Base-by-base conservation (phyloP, 169 alveolate genomes). In the Perkinsus marinus region DNA sequence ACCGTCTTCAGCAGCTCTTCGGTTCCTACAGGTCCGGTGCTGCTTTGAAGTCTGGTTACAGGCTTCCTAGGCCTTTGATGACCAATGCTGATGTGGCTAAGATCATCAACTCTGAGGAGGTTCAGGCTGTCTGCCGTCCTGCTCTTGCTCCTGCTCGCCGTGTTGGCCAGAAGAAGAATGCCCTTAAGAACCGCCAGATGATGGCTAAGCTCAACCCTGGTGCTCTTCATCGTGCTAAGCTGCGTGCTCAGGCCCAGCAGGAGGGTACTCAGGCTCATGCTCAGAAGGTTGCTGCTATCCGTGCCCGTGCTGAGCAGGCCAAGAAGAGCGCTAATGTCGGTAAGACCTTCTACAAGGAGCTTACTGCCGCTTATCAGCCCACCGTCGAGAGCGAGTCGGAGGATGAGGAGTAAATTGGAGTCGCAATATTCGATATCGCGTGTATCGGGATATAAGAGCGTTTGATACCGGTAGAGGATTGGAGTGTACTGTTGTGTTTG, bases 21-120 rank as follows among this genome's bases (percentile, higher is more conserved):
- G 98, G 99, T 91, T 95, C 97, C 93, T 94, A 95, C 96, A 94
- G 57, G 26, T 68, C 92, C 37, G 2, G 95, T 38, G 43, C 95
- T 39, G 39, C 94, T 39, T 90, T 92, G 91, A 91, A 93, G 89
- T 90, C 90, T 68, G 93, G 96, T 89, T 95, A 95, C 94, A 92
- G 91, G 90, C 92, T 95, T 22, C 96, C 96, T 39, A 94, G 96
- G 43, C 93, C 95, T 39, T 92, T 93, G 79, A 94, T 98, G 96
- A 94, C 95, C 79, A 97, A 98, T 94, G 98, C 99, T 90, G 99
- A 99, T 93, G 94, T 98, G 90, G 97, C 98, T 79, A 97, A 99
- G 92, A 95, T 99, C 94, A 97, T 98, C 95, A 98, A 98, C 97
- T 97, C 99, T 89, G 98, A 98, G 47, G 98, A 98, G 94, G 98